These are phyloP conservation scores for Penicillium sp. DNA, from an alignment of 2,329 filamentous ascomycete species.

Conservation along the genomic window DNA sequence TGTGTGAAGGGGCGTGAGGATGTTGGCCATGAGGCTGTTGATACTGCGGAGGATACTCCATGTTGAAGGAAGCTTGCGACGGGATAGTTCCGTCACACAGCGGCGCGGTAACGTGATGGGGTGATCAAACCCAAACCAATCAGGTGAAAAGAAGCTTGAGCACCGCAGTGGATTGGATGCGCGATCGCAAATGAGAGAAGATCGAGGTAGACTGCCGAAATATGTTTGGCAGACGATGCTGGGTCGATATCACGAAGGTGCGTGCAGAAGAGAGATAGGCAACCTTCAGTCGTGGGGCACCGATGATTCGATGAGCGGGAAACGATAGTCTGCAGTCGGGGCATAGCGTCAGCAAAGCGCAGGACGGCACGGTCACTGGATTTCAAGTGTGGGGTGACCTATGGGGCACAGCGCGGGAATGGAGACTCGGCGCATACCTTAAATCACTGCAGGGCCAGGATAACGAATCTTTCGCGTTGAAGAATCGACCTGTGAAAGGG, in stretches of 20 bases:
- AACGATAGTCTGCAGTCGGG: constrained; percentile 39
- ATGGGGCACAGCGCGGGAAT: constrained; percentile 9
- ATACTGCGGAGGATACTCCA: constrained; percentile 75
- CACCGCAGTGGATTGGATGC: constrained; percentile 17
- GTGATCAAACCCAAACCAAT: constrained; percentile 20
- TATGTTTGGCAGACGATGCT: constrained; percentile 24
- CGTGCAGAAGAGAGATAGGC: constrained; percentile 26
- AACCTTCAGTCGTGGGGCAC: constrained; percentile 21
- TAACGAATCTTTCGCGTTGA: neutral
- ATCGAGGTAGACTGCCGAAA: constrained; percentile 23
- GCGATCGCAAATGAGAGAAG: constrained; percentile 12
- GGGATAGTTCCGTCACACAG: constrained; percentile 28
- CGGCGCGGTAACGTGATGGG: constrained; percentile 12
- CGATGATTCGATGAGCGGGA: constrained; percentile 45
- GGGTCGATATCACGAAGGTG: constrained; percentile 25
- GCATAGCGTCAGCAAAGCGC: constrained; percentile 46
- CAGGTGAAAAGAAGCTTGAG: constrained; percentile 14
- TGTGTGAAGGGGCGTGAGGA: constrained; percentile 58
- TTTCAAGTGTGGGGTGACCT: constrained; percentile 25
- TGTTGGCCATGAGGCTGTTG: constrained; percentile 63
- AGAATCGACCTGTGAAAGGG: constrained; percentile 11
- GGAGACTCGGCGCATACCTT: constrained; percentile 33
- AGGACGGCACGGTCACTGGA: constrained; percentile 44
- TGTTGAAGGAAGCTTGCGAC: constrained; percentile 46
- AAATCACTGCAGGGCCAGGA: constrained; percentile 13